Conservation (phyloP, 768 basidiomycete species). For the Clavaria fumosa region DNA sequence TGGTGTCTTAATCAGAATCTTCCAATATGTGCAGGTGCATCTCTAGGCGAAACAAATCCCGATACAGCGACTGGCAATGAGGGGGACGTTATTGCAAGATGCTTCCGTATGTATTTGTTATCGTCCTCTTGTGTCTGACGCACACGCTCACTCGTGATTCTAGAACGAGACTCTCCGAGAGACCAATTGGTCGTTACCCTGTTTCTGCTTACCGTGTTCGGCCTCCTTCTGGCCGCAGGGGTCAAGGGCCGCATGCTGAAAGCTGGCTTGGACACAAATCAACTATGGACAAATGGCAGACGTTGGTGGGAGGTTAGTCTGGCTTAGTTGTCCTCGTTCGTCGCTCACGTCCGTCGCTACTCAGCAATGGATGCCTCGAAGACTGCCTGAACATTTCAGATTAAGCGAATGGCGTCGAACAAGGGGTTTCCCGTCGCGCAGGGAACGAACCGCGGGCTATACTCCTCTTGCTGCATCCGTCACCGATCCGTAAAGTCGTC, state of each 20-base stretch:
- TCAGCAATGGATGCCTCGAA: no score
- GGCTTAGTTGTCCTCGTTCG: no score
- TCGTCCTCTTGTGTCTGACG: slow-evolving; percentile 4
- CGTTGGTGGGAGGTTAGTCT: slow-evolving; percentile 92
- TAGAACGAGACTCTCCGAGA: slow-evolving; percentile 90
- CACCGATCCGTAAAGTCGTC: no score
- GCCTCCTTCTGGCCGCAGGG: slow-evolving; percentile 70
- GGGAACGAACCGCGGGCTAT: no score
- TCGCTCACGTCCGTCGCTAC: no score
- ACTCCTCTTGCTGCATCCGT: no score
- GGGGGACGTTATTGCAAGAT: slow-evolving; percentile 89
- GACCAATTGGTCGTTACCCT: slow-evolving; percentile 88
- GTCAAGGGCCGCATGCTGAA: slow-evolving; percentile 72
- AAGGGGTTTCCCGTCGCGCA: no score
- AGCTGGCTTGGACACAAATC: slow-evolving; percentile 50
- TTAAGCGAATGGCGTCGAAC: no score
- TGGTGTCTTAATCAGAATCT: slow-evolving; percentile 93
- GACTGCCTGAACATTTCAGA: no score
- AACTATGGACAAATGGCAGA: slow-evolving; percentile 46
- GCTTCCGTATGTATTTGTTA: slow-evolving; percentile 60
- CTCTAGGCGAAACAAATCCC: slow-evolving; percentile 74
- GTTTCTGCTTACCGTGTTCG: slow-evolving; percentile 78
- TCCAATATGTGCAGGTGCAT: slow-evolving; percentile 65
- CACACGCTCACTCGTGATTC: slow-evolving; percentile 10
- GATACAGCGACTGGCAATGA: slow-evolving; percentile 92